phyloP scores from a whole-genome alignment of 176 grass and related monocot species.

The Miscanthus lutarioriparius region DNA sequence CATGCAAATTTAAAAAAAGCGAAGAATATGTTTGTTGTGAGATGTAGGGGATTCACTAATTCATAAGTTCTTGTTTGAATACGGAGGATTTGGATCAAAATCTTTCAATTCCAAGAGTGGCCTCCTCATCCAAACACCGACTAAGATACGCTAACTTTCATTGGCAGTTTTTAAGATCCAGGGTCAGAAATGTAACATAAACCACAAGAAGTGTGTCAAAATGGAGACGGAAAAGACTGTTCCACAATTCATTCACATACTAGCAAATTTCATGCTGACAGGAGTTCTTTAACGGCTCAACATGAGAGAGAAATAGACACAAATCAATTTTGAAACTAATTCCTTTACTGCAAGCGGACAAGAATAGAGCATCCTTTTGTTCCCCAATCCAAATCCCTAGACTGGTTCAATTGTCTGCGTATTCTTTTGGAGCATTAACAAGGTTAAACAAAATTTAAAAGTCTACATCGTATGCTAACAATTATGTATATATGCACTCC shows the following conservation, averaged over 20 bases:
- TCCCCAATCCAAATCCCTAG: not conserved
- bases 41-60: not conserved
- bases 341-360: not conserved
- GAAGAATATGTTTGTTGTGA: conserved; percentile 12
- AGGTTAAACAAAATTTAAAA: not conserved
- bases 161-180: not conserved
- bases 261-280: not conserved
- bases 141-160: conserved; percentile 1
- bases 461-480: not conserved
- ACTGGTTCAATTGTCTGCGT: not conserved
- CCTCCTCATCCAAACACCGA: not conserved
- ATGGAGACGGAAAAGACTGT: not conserved
- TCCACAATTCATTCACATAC: conserved; percentile 19
- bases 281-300: not conserved
- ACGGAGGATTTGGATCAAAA: not conserved
- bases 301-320: not conserved
- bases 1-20: not conserved
- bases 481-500: conserved; percentile 3
- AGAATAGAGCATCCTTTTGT: not conserved
- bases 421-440: not conserved
- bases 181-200: conserved; percentile 13
- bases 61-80: not conserved
- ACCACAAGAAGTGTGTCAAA: not conserved
- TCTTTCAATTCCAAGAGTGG: not conserved
- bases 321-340: not conserved